Evolutionary conservation across 768 basidiomycete genomes (phyloP), one percentile per base, ranked within the genome.

Genomic region (Leccinum sublutescens): DNA sequence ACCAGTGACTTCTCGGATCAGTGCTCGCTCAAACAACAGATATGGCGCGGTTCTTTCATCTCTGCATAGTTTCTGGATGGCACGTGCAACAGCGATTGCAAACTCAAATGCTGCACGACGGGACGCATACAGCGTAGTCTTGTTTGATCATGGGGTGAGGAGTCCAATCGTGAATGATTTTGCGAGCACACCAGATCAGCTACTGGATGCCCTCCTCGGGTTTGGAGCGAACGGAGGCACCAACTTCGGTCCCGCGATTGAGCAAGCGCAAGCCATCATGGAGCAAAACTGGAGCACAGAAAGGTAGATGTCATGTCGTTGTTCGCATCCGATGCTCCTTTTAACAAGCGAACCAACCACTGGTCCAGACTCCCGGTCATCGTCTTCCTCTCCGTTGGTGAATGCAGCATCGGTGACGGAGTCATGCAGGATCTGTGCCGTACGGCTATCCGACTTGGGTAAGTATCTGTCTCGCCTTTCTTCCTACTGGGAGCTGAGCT

Each of bases 31-130:
- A 43, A 67, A 83, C 58, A 81, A 87, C 60, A 72, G 85, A 31
- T 76, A 85, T 17, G 85, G 85, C 0, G 84, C 85, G 1, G 86
- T 85, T 0, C 81, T 80, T 43, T 82, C 84, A 0, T 79, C 85
- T 0, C 62, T 86, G 9, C 67, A 83, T 55, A 72, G 74, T 15
- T 87, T 87, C 66, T 87, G 85, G 85, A 60, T 71, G 14, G 78
- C 86, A 0, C 78, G 85, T 3, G 74, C 77, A 11, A 70, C 76
- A 14, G 78, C 79, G 2, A 52, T 77, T 58, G 33, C 62, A 2
- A 57, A 47, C 29, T 56, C 65, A 5, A 70, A 71, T 48, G 66
- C 66, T 14, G 67, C 63, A 0, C 77, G 82, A 25, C 70, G 77
- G 31, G 86, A 86, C 59, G 75, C 85, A 1, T 87, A 87, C 60